Percentiles rank a stretch among this genome's conserved stretches.
These are phyloP conservation scores for Gamsiella multidivaricata DNA, from an alignment of 192 early-diverging fungal species.

Conservation along the genomic window DNA sequence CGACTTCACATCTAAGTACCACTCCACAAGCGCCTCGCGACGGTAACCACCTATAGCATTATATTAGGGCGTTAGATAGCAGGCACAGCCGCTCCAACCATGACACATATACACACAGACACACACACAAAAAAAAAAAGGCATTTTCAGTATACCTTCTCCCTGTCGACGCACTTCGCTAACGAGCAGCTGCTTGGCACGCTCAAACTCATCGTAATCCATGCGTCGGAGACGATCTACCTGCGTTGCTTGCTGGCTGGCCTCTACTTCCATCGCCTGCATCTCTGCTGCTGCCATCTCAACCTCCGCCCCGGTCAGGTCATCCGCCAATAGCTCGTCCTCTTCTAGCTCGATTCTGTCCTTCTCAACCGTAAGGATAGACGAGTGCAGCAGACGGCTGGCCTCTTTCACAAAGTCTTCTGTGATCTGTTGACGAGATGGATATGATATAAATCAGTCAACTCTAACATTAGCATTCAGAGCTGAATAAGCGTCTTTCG, in stretches of 20 bases:
- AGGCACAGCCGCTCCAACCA: too few species aligned
- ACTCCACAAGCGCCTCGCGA: slow-evolving; percentile 33
- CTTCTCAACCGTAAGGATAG: slow-evolving; percentile 89
- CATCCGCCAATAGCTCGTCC: slow-evolving; percentile 38
- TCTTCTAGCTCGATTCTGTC: slow-evolving; percentile 76
- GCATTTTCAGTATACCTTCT: slow-evolving; percentile 26
- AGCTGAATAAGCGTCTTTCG: too few species aligned
- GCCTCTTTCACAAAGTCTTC: slow-evolving; percentile 86
- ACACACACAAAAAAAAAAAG: too few species aligned
- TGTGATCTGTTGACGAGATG: slow-evolving; percentile 64
- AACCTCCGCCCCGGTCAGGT: slow-evolving; percentile 47
- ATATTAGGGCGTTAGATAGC: neutral
- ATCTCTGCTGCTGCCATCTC: slow-evolving; percentile 10
- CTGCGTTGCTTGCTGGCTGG: slow-evolving; percentile 8
- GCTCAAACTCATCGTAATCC: slow-evolving; percentile 52
- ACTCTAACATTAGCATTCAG: neutral
- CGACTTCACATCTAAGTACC: slow-evolving; percentile 30
- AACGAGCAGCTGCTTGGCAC: slow-evolving; percentile 44
- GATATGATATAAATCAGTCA: neutral
- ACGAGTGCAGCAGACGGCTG: slow-evolving; percentile 82
- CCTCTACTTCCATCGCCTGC: slow-evolving; percentile 42
- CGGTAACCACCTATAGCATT: slow-evolving; percentile 24
- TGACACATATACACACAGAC: too few species aligned
- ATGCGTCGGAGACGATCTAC: slow-evolving; percentile 36
- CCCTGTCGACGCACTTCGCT: slow-evolving; percentile 38